Evolutionary conservation across 305 asterid genomes (phyloP), one percentile per base, ranked within the genome.

Genomic region (Fraxinus dipetala): DNA sequence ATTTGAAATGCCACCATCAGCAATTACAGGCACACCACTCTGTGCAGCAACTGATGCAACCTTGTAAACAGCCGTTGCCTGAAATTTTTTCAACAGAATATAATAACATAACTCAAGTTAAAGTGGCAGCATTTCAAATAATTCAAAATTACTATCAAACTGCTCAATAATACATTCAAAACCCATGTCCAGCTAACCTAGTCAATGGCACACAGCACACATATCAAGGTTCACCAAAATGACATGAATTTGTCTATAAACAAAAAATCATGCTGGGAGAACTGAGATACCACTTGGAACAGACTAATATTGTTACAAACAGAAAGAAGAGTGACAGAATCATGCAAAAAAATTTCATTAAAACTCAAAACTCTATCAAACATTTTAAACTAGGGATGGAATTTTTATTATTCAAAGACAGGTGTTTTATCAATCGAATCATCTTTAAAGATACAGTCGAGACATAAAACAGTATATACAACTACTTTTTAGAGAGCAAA

Each of bases 41-140:
- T 89, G 86, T 80, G 92, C 88, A 9, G 98, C 98, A 80, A 96
- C 79, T 45, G 98, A 92, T 85, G 97, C 89, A 75, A 96, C 99
- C 92, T 93, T 94, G 87, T 91, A 96, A 63, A 96, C 98, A 76
- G 99, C 99, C 4, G 97, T 87, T 31, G 99, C 98, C 98, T 94
- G 89, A 83, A 84, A 84, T 61, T 63, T 26, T 70, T 70, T 0
- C 43, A 70, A 13, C 40, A 31, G 10, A 70, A 70, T 6, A 70
- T 6, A 67, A 26, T 31, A 31, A 30, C 38, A 11, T 69, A 69
- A 11, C 38, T 22, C 70, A 6, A 22, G 32, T 63, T 22, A 63
- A 56, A 56, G 4, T 18, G 30, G 67, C 1, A 2, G 28, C 67
- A 56, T 56, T 56, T 56, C 67, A 56, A 18, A 56, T 56, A 56